These are phyloP conservation scores for Gyromitra esculenta DNA, from an alignment of 2,329 filamentous ascomycete genomes.

Conservation along the genomic window DNA sequence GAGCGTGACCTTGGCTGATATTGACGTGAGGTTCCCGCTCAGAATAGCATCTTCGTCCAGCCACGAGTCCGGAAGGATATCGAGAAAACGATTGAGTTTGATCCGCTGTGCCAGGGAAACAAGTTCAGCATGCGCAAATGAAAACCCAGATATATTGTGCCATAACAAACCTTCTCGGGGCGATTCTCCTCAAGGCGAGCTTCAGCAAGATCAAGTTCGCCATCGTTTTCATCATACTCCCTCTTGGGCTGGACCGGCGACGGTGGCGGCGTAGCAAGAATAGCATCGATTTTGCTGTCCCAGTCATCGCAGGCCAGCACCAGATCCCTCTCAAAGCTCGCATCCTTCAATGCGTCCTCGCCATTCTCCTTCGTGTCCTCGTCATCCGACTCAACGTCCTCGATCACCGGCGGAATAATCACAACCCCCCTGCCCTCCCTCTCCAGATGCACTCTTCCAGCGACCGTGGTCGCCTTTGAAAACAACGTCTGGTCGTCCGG, in stretches of 20 bases:
- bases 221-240: constrained; percentile 48
- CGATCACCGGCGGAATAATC: constrained; percentile 62
- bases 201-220: constrained; percentile 29
- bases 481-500: constrained; percentile 88
- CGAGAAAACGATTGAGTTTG: constrained; percentile 53
- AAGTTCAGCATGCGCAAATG: constrained; percentile 31
- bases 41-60: constrained; percentile 74
- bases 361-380: constrained; percentile 65
- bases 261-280: constrained; percentile 54
- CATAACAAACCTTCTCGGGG: constrained; percentile 70
- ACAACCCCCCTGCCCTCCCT: constrained; percentile 65
- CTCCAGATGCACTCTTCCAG: constrained; percentile 68
- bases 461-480: constrained; percentile 66
- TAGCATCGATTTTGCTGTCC: constrained; percentile 71
- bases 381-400: constrained; percentile 62
- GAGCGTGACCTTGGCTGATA: constrained; percentile 80
- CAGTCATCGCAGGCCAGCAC: constrained; percentile 88
- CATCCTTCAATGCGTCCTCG: constrained; percentile 70
- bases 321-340: constrained; percentile 81
- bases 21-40: constrained; percentile 70
- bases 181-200: constrained; percentile 21
- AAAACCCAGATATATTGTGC: constrained; percentile 64
- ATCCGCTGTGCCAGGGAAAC: constrained; percentile 48
- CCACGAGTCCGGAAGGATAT: constrained; percentile 62
- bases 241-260: constrained; percentile 50